Percentiles rank a stretch among this genome's conserved stretches.
Conservation (phyloP, 2,329 filamentous ascomycete genomes). For the Penicillium sp. region DNA sequence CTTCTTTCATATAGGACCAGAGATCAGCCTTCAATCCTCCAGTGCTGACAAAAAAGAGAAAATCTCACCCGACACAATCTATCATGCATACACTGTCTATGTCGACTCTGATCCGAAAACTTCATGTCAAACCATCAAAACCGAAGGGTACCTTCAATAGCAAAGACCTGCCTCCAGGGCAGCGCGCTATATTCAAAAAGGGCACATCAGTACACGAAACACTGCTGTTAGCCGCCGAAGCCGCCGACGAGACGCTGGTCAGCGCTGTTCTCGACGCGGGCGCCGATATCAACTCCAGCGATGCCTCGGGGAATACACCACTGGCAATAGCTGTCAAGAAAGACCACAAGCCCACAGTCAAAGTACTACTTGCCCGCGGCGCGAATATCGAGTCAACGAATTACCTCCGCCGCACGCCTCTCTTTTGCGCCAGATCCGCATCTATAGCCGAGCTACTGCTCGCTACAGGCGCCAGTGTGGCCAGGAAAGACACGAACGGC, state of each 20-base stretch:
- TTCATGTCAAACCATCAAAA: not conserved
- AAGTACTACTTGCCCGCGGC: not conserved
- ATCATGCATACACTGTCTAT: not conserved
- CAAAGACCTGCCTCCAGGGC: not conserved
- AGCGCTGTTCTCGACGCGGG: not conserved
- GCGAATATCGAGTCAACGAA: not conserved
- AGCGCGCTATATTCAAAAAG: not conserved
- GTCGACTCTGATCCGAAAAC: not conserved
- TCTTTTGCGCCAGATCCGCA: not conserved
- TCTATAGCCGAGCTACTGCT: not conserved
- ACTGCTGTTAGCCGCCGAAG: not conserved
- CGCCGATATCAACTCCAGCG: not conserved
- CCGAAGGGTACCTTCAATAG: not conserved
- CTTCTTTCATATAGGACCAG: not conserved
- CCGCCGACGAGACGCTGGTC: not conserved
- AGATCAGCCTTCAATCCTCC: not conserved
- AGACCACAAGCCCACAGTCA: not conserved
- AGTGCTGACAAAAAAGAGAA: too few species aligned
- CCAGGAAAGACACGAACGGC: not conserved
- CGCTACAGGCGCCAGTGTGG: not conserved
- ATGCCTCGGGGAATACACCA: not conserved
- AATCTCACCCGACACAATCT: too few species aligned
- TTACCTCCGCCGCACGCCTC: not conserved
- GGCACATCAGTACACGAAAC: not conserved
- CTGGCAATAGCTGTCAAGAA: not conserved